phyloP scores from a whole-genome alignment of 805 yeast genomes.

The Pichia eremophila region DNA sequence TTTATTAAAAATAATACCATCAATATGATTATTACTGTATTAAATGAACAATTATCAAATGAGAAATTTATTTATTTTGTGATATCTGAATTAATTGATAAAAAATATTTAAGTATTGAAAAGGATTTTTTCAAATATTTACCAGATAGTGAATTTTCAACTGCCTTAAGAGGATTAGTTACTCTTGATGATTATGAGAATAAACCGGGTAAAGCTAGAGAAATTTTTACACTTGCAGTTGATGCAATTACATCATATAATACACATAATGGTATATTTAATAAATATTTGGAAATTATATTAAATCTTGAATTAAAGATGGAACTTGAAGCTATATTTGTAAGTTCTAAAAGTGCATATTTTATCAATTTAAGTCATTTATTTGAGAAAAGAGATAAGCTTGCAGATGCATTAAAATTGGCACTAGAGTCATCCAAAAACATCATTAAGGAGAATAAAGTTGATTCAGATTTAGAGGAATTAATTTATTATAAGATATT shows the following conservation, averaged over 20 bases:
- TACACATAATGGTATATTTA: background rate
- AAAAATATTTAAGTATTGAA: conserved; percentile 6
- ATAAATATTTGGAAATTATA: background rate
- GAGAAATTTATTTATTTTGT: conserved; percentile 16
- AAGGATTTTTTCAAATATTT: conserved; percentile 13
- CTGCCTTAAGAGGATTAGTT: background rate
- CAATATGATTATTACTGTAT: conserved; percentile 14
- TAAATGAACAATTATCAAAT: conserved; percentile 11
- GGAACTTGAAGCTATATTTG: conserved; percentile 13
- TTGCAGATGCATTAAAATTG: conserved; percentile 29
- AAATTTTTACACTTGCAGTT: conserved; percentile 20
- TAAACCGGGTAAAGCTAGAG: conserved; percentile 20
- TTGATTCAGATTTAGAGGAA: conserved; percentile 14
- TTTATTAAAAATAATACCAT: conserved; percentile 17
- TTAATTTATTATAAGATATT: conserved; percentile 20
- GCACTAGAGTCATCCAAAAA: conserved; percentile 15
- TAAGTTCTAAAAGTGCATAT: conserved; percentile 28
- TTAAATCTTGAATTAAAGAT: background rate
- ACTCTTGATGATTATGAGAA: conserved; percentile 7
- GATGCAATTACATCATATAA: background rate
- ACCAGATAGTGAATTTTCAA: conserved; percentile 10
- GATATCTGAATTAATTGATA: conserved; percentile 16
- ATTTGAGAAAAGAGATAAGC: conserved; percentile 25
- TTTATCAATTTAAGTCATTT: conserved; percentile 30
- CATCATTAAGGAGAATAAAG: conserved; percentile 4